These are phyloP conservation scores for Chaetoceros muelleri DNA, from an alignment of 108 stramenopile species.

Conservation along the genomic window DNA sequence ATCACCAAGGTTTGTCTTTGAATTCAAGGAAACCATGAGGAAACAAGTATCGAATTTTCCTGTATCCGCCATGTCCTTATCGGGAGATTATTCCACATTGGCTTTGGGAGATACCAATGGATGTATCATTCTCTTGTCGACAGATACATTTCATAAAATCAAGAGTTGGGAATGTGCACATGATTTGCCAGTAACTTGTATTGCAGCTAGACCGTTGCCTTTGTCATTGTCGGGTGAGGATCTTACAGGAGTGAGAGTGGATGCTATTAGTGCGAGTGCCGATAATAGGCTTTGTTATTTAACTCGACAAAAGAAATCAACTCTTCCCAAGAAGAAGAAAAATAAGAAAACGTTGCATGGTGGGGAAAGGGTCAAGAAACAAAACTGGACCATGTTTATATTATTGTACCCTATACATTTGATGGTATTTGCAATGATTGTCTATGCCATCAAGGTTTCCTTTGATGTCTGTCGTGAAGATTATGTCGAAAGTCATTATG, in stretches of 20 bases:
- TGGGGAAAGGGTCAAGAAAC: background rate
- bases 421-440: background rate
- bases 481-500: background rate
- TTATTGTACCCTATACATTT: background rate
- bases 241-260: conserved; percentile 45
- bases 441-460: background rate
- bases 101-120: conserved; percentile 65
- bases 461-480: background rate
- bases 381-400: background rate
- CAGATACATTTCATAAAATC: background rate
- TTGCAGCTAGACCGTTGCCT: conserved; percentile 63
- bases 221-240: conserved; percentile 51
- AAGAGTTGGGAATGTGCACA: conserved; percentile 41
- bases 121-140: conserved; percentile 24
- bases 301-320: conserved; percentile 33
- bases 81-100: conserved; percentile 40
- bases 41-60: conserved; percentile 48
- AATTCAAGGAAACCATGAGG: conserved; percentile 8
- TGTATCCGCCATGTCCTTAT: conserved; percentile 64
- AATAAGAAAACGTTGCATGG: background rate
- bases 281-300: conserved; percentile 60
- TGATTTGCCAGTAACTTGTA: conserved; percentile 75
- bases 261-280: conserved; percentile 66
- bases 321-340: conserved; percentile 12
- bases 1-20: background rate